A percentile compares a stretch with the other conserved stretches of the same genome.
These are phyloP conservation scores for Arxiozyma slooffiae DNA, from an alignment of 1,139 yeast genomes.

Conservation along the genomic window DNA sequence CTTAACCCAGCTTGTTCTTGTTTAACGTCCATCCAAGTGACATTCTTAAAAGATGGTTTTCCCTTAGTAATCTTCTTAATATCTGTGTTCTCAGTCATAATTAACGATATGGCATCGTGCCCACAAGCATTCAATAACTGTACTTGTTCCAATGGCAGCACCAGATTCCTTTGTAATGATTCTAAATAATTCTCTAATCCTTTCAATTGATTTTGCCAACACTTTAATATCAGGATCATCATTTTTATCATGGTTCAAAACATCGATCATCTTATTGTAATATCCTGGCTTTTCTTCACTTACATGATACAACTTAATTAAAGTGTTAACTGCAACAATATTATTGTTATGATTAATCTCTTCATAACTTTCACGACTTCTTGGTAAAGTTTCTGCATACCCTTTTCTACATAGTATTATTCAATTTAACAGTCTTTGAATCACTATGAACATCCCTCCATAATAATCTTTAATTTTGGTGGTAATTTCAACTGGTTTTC, in stretches of 20 bases:
- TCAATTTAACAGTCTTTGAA: conserved; percentile 87
- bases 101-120: conserved; percentile 75
- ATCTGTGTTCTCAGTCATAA: conserved; percentile 43
- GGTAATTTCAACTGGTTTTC: conserved; percentile 56
- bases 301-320: conserved; percentile 30
- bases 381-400: conserved; percentile 46
- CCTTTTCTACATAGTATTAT: conserved; percentile 64
- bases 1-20: conserved; percentile 51
- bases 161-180: conserved; percentile 53
- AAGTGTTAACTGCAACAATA: conserved; percentile 39
- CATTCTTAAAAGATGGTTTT: conserved; percentile 33
- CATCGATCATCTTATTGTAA: conserved; percentile 27
- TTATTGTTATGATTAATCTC: conserved; percentile 53
- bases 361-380: conserved; percentile 44
- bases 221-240: conserved; percentile 14
- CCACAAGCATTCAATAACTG: conserved; percentile 86
- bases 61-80: conserved; percentile 33
- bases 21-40: conserved; percentile 54
- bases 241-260: conserved; percentile 9
- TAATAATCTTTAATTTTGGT: conserved; percentile 51
- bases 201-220: conserved; percentile 34
- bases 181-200: conserved; percentile 48
- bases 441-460: conserved; percentile 95
- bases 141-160: conserved; percentile 73
- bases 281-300: conserved; percentile 23